A percentile compares a stretch with the other conserved stretches of the same genome.
These are phyloP conservation scores for Nidularia sp. DNA, from an alignment of 768 basidiomycete species.

Conservation along the genomic window DNA sequence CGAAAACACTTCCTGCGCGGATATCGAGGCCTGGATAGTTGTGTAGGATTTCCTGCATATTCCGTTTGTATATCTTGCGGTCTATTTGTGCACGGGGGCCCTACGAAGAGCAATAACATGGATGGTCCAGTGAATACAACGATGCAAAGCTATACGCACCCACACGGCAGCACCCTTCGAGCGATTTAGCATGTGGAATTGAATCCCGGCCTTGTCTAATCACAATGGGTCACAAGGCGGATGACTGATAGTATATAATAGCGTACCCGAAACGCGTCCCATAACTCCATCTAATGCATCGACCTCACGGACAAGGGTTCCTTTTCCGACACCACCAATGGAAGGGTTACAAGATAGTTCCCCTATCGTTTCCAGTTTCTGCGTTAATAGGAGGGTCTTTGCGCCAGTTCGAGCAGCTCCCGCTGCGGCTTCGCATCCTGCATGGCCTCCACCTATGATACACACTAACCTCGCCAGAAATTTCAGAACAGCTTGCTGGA, in stretches of 20 bases:
- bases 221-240: background rate
- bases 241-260: background rate
- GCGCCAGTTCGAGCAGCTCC: conserved; percentile 84
- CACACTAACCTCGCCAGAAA: conserved; percentile 43
- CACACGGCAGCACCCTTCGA: conserved; percentile 89
- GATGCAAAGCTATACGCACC: conserved; percentile 39
- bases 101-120: conserved; percentile 28
- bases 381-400: conserved; percentile 76
- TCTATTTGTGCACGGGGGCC: conserved; percentile 90
- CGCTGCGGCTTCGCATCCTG: conserved; percentile 89
- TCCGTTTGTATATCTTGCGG: conserved; percentile 72
- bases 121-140: background rate
- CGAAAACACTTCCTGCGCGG: conserved; percentile 71
- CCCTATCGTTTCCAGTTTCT: conserved; percentile 77
- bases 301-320: conserved; percentile 85
- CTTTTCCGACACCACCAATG: conserved; percentile 90
- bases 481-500: too few relatives aligned
- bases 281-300: conserved; percentile 89
- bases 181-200: conserved; percentile 81
- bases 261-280: conserved; percentile 74
- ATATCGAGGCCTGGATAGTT: conserved; percentile 69
- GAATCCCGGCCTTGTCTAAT: conserved; percentile 82
- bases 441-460: conserved; percentile 89
- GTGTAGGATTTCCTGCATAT: conserved; percentile 71
- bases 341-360: conserved; percentile 89